Evolutionary conservation across 1,284 basidiomycete genomes (phyloP).

Genomic region (Malassezia sympodialis): DNA sequence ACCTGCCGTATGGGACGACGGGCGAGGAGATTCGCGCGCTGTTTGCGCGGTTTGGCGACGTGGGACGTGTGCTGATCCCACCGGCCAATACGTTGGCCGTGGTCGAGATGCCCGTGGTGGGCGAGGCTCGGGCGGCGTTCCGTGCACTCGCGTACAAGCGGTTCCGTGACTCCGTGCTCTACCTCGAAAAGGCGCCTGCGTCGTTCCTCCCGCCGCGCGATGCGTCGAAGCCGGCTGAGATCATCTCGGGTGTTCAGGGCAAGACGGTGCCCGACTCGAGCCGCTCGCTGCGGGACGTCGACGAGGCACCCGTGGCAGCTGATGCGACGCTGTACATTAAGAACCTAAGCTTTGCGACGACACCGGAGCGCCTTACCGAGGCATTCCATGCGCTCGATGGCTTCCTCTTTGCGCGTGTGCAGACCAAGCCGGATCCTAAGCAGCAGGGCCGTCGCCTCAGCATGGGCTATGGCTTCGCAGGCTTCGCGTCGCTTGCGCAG

Average conservation of each 20-base stretch:
- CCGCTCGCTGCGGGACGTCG: slow-evolving; percentile 23
- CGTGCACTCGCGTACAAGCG: slow-evolving; percentile 74
- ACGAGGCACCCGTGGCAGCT: slow-evolving; percentile 45
- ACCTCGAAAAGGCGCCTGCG: slow-evolving; percentile 78
- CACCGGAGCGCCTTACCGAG: slow-evolving; percentile 60
- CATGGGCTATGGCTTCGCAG: slow-evolving; percentile 94
- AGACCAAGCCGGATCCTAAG: slow-evolving; percentile 73
- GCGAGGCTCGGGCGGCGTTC: slow-evolving; percentile 54
- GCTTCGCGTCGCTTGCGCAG: slow-evolving; percentile 66
- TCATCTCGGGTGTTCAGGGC: slow-evolving; percentile 8
- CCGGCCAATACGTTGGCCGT: slow-evolving; percentile 89
- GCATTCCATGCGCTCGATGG: slow-evolving; percentile 69
- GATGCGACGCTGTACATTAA: slow-evolving; percentile 88
- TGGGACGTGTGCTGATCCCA: slow-evolving; percentile 71
- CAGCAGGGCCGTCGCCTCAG: slow-evolving; percentile 53
- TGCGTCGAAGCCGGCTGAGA: neutral
- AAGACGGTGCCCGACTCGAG: slow-evolving; percentile 22
- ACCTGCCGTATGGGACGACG: slow-evolving; percentile 85
- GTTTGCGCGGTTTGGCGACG: slow-evolving; percentile 66
- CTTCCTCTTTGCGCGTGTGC: slow-evolving; percentile 78
- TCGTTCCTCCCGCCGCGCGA: slow-evolving; percentile 53
- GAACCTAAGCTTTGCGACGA: slow-evolving; percentile 85
- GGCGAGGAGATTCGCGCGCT: slow-evolving; percentile 64
- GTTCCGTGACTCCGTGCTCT: slow-evolving; percentile 77
- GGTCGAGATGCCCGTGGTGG: slow-evolving; percentile 66